These are phyloP conservation scores for Yamadazyma spencermartinsiae DNA, from an alignment of 1,139 yeast species.

Conservation along the genomic window DNA sequence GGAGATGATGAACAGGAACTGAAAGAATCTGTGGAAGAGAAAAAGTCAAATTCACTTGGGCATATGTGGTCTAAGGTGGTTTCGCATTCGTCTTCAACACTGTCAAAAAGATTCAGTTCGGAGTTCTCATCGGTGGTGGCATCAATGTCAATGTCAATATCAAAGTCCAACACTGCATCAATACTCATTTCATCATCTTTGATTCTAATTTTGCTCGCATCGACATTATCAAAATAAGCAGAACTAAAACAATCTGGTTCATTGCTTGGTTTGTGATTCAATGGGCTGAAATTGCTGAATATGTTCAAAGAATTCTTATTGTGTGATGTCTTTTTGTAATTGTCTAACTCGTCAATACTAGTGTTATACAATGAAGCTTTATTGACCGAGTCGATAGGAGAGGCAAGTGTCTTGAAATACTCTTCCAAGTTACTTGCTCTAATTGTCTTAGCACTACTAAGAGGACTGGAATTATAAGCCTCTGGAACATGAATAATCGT, in stretches of 20 bases:
- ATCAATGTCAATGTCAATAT: not conserved
- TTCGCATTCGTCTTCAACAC: not conserved
- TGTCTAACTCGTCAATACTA: slow-evolving; percentile 4
- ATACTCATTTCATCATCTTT: not conserved
- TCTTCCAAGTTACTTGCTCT: slow-evolving; percentile 1
- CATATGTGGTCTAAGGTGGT: no score
- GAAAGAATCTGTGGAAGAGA: not conserved
- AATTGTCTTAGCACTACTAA: not conserved
- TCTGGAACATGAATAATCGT: not conserved
- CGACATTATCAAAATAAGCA: not conserved
- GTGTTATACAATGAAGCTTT: slow-evolving; percentile 13
- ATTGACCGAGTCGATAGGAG: slow-evolving; percentile 1
- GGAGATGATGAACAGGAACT: not conserved
- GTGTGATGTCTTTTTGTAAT: slow-evolving; percentile 6
- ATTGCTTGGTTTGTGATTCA: not conserved
- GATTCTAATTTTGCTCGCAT: no score
- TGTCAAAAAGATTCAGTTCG: slow-evolving; percentile 1
- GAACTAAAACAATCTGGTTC: not conserved
- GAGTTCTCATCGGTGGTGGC: not conserved
- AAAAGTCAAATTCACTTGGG: not conserved
- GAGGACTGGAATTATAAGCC: not conserved
- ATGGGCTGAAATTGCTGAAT: not conserved
- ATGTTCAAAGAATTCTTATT: slow-evolving; percentile 5
- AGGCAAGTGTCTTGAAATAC: not conserved
- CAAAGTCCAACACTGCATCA: not conserved